These are phyloP conservation scores for Golubevia pallescens DNA, from an alignment of 1,284 basidiomycete genomes.

Conservation along the genomic window DNA sequence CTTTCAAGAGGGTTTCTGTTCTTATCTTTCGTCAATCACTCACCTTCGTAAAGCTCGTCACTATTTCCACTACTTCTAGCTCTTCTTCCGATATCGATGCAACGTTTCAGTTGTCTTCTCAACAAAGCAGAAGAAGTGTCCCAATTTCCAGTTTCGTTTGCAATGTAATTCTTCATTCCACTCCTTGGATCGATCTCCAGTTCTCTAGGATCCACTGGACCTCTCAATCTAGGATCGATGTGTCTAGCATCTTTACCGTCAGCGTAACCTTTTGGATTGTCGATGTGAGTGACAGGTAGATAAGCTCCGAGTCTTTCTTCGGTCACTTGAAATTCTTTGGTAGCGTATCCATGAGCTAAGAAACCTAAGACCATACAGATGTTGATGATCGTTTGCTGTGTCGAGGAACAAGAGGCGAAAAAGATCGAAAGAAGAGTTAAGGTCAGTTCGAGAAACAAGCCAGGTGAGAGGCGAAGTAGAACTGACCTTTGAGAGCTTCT, in stretches of 20 bases:
- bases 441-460: slow-evolving; percentile 67
- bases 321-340: slow-evolving; percentile 85
- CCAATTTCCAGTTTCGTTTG: slow-evolving; percentile 77
- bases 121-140: slow-evolving; percentile 86
- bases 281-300: slow-evolving; percentile 84
- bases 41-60: slow-evolving; percentile 79
- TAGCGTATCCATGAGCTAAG: slow-evolving; percentile 82
- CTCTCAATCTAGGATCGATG: slow-evolving; percentile 78
- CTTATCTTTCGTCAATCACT: no score
- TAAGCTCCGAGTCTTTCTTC: slow-evolving; percentile 84
- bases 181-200: slow-evolving; percentile 83
- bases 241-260: slow-evolving; percentile 78
- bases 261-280: slow-evolving; percentile 67
- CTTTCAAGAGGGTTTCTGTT: no score
- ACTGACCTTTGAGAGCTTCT: slow-evolving; percentile 46
- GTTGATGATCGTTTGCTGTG: slow-evolving; percentile 78
- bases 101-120: slow-evolving; percentile 76
- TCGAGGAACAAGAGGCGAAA: no score
- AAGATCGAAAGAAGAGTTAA: slow-evolving; percentile 38
- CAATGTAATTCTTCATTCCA: slow-evolving; percentile 97
- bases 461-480: not conserved
- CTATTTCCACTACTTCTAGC: slow-evolving; percentile 69
- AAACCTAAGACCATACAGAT: slow-evolving; percentile 83
- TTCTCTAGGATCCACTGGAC: slow-evolving; percentile 78
- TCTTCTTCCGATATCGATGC: slow-evolving; percentile 70